These are phyloP conservation scores for Neonothopanus nambi DNA, from an alignment of 1,284 basidiomycete genomes.

Conservation along the genomic window DNA sequence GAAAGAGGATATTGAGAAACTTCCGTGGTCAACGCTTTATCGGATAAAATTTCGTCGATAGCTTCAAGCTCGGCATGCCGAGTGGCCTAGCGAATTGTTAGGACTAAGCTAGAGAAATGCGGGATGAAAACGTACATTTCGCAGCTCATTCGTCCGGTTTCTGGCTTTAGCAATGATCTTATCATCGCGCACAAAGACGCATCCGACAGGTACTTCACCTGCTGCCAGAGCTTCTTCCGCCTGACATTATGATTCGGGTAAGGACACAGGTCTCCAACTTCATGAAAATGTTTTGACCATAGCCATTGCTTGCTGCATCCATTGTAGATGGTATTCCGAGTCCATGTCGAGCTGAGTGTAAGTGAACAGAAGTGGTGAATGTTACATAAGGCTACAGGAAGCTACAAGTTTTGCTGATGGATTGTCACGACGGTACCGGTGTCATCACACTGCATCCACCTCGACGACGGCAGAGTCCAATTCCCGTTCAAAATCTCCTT, in stretches of 20 bases:
- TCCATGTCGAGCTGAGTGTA: background rate
- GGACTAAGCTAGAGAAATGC: background rate
- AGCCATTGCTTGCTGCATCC: conserved; percentile 57
- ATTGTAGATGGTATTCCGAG: conserved; percentile 31
- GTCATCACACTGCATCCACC: too few species aligned
- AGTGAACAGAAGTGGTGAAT: too few species aligned
- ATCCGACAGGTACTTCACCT: conserved; percentile 95
- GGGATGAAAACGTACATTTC: conserved; percentile 62
- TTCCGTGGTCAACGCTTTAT: conserved; percentile 56
- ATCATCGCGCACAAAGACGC: conserved; percentile 86
- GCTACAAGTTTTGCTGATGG: too few species aligned
- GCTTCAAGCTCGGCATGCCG: conserved; percentile 98
- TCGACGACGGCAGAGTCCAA: too few species aligned
- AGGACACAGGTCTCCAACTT: conserved; percentile 1
- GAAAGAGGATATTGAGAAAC: conserved; percentile 62
- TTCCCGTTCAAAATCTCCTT: too few species aligned
- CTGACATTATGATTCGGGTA: conserved; percentile 34
- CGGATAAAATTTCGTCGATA: conserved; percentile 84
- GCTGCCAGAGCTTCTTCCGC: conserved; percentile 85
- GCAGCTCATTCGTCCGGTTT: conserved; percentile 93
- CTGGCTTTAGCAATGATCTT: conserved; percentile 82
- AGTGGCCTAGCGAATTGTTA: conserved; percentile 69
- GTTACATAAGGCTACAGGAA: too few species aligned
- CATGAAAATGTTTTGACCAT: conserved; percentile 40
- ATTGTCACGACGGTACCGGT: too few species aligned